These are phyloP conservation scores for Xylaria curta DNA, from an alignment of 495 filamentous ascomycete species.

Conservation along the genomic window DNA sequence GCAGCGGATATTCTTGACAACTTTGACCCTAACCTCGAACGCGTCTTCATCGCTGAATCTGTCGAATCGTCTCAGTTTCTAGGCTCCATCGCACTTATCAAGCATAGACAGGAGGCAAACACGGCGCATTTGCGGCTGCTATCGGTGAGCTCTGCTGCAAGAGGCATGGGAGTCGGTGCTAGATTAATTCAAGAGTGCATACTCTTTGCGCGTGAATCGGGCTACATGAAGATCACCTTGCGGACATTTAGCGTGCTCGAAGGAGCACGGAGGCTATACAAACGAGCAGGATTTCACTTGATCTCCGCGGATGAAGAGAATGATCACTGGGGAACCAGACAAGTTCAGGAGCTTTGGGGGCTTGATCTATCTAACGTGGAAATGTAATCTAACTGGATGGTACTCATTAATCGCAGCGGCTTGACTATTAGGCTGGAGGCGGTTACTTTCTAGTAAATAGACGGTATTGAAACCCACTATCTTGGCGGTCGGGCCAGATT, in stretches of 20 bases:
- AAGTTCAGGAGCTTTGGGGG: constrained; percentile 1
- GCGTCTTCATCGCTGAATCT: background rate
- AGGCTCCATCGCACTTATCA: constrained; percentile 13
- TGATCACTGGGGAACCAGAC: constrained; percentile 8
- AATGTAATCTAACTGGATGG: background rate
- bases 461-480: no score
- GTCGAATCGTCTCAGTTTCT: constrained; percentile 3
- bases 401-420: background rate
- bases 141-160: constrained; percentile 2
- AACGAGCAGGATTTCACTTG: constrained; percentile 8
- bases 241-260: constrained; percentile 6
- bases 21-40: constrained; percentile 3
- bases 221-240: constrained; percentile 10
- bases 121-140: constrained; percentile 14
- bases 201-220: constrained; percentile 6
- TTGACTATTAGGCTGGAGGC: background rate
- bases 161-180: constrained; percentile 10
- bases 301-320: background rate
- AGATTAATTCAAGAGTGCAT: background rate
- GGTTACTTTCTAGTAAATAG: background rate
- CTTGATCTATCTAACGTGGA: background rate
- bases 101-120: constrained; percentile 11
- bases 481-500: background rate
- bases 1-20: constrained; percentile 13
- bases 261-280: constrained; percentile 17